phyloP scores from a whole-genome alignment of 2,329 filamentous ascomycete species.

The Cladosporium phlei region DNA sequence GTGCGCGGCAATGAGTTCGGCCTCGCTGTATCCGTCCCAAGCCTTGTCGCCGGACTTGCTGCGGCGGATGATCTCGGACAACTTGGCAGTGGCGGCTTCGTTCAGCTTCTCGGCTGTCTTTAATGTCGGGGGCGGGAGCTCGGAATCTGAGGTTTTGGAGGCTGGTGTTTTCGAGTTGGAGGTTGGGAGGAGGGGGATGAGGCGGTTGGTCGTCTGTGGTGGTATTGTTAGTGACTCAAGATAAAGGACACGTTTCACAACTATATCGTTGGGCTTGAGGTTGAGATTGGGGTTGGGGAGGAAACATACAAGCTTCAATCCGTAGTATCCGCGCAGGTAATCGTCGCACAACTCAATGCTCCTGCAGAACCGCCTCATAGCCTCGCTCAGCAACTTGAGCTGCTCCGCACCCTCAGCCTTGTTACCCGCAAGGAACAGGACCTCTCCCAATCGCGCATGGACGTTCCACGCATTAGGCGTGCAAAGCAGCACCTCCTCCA shows the following conservation, averaged over 20 bases:
- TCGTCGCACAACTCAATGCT: conserved; percentile 91
- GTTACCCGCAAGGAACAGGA: conserved; percentile 63
- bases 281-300: conserved; percentile 21
- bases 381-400: conserved; percentile 58
- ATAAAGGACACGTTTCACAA: too few species aligned
- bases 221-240: conserved; percentile 12
- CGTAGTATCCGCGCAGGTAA: conserved; percentile 89
- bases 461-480: conserved; percentile 96
- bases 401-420: conserved; percentile 32
- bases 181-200: conserved; percentile 22
- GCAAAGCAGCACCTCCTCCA: conserved; percentile 85
- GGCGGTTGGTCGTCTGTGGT: conserved; percentile 21
- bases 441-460: conserved; percentile 80
- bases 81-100: conserved; percentile 66
- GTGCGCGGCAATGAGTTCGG: conserved; percentile 67
- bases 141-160: conserved; percentile 31
- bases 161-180: conserved; percentile 20
- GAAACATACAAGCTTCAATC: conserved; percentile 67
- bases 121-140: conserved; percentile 48
- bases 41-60: conserved; percentile 56
- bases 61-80: conserved; percentile 69
- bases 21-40: conserved; percentile 68
- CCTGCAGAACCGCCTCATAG: conserved; percentile 78
- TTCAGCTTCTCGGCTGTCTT: conserved; percentile 64
- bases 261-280: neutral